Percentiles rank a stretch among this genome's conserved stretches.
Evolutionary conservation across 2,329 filamentous ascomycete genomes (phyloP).

Genomic region (Zymoseptoria brevis): DNA sequence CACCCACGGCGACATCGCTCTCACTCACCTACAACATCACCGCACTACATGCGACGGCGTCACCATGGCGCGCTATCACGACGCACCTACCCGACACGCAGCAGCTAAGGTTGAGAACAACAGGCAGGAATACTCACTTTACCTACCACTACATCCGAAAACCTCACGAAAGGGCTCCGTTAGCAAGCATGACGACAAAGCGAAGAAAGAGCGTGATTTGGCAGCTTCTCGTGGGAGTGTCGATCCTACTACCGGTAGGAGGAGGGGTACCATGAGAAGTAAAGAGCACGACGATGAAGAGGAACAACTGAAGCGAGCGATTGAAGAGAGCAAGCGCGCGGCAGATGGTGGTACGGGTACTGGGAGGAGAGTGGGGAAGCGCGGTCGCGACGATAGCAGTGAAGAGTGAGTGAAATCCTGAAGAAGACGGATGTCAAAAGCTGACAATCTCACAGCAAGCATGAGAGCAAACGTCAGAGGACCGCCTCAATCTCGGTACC

Average conservation of each 20-base stretch:
- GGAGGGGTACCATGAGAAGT: slow-evolving; percentile 95
- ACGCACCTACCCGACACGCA: slow-evolving; percentile 15
- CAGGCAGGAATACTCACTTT: slow-evolving; percentile 56
- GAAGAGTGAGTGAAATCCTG: slow-evolving; percentile 67
- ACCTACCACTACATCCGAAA: slow-evolving; percentile 49
- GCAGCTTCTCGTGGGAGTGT: slow-evolving; percentile 44
- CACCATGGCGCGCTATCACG: slow-evolving; percentile 24
- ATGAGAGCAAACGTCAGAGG: slow-evolving; percentile 70
- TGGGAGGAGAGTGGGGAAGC: slow-evolving; percentile 62
- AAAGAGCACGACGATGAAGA: slow-evolving; percentile 94
- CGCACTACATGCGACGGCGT: not conserved
- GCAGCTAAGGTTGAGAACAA: slow-evolving; percentile 24
- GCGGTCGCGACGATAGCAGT: slow-evolving; percentile 81
- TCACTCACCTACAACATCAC: not conserved
- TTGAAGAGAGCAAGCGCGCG: slow-evolving; percentile 91
- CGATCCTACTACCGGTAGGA: slow-evolving; percentile 59
- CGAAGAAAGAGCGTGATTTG: slow-evolving; percentile 50
- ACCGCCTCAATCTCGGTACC: slow-evolving; percentile 65
- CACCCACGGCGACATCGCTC: not conserved
- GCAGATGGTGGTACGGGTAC: slow-evolving; percentile 48
- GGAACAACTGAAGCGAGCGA: slow-evolving; percentile 75
- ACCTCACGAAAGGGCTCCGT: slow-evolving; percentile 57
- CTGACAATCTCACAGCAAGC: slow-evolving; percentile 43
- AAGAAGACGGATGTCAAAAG: not conserved
- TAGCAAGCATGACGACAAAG: slow-evolving; percentile 52